Evolutionary conservation across 495 filamentous ascomycete genomes (phyloP), one percentile per base, ranked within the genome.

Genomic region (Terfezia claveryi): DNA sequence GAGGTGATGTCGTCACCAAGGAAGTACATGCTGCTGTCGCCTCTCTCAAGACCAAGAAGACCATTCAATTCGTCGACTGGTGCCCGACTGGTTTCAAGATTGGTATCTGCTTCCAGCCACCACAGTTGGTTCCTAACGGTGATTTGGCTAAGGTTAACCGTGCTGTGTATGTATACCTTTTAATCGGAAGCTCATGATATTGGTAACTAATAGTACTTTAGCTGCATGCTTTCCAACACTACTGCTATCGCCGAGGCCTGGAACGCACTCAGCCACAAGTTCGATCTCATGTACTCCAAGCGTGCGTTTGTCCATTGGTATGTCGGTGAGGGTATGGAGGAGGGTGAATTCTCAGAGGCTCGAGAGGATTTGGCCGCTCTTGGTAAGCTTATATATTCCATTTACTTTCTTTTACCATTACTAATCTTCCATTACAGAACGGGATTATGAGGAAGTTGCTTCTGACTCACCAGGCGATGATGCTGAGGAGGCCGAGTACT

Each of bases 361-460:
- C 78, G 86, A 54, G 86, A 93, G 74, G 86, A 93, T 66, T 72
- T 93, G 55, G 86, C 86, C 54, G 86, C 86, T 53, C 74, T 93
- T 52, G 63, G 63, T 66, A 65, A 50, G 60, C 50, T 32, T 32
- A 12, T 32, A 12, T 32, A 12, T 51, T 20, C n/a, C n/a, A 51
- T 11, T 27, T 27, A 23, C 54, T 37, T 55, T 51, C 46, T 52
- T 58, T 65, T 57, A 62, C 38, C 41, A 32, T 4, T 32, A 32
- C 27, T 32, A 32, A 32, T 32, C 7, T n/a, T 32, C n/a, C 23
- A 49, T 54, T 2, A 51, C 54, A 66, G 91, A 98, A 79, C 84
- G 89, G 60, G 91, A 98, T 72, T 98, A 98, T 74, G 92, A 96
- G 74, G 91, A 98, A 72, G 91, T 98, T 64, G 91, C 87, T 60